phyloP scores from a whole-genome alignment of 208 protist genomes.

The Crithidia fasciculata region DNA sequence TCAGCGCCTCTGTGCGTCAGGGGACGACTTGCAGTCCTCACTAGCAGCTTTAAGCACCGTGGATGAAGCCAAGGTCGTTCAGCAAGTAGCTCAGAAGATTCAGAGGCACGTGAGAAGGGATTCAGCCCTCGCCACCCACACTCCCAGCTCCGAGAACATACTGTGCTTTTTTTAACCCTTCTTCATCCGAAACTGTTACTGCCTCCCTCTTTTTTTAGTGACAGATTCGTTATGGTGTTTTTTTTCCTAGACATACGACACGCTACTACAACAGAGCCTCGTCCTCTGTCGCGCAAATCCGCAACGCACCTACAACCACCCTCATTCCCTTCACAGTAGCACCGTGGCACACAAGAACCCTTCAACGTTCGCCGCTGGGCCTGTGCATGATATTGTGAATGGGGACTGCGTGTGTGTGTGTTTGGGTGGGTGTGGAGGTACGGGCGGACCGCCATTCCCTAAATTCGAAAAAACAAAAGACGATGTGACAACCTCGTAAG shows the following conservation, averaged over 20 bases:
- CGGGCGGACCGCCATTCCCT: too few relatives aligned
- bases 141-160: background rate
- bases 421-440: too few relatives aligned
- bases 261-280: slow-evolving; percentile 12
- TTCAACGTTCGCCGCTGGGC: too few relatives aligned
- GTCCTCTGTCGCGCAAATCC: background rate
- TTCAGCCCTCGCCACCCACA: background rate
- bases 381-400: too few relatives aligned
- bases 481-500: too few relatives aligned
- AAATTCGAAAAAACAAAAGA: too few relatives aligned
- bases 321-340: background rate
- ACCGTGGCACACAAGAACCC: background rate
- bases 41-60: too few relatives aligned
- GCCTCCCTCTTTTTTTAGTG: background rate
- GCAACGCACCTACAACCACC: background rate
- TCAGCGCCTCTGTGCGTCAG: too few relatives aligned
- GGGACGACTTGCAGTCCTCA: too few relatives aligned
- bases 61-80: too few relatives aligned
- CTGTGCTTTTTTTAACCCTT: background rate
- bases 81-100: background rate
- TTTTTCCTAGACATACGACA: slow-evolving; percentile 25
- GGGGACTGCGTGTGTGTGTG: too few relatives aligned
- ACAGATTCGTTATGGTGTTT: background rate
- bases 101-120: background rate
- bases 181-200: background rate